Conservation (phyloP, 371 early-diverging fungal species). For the Dichotomocladium elegans region DNA sequence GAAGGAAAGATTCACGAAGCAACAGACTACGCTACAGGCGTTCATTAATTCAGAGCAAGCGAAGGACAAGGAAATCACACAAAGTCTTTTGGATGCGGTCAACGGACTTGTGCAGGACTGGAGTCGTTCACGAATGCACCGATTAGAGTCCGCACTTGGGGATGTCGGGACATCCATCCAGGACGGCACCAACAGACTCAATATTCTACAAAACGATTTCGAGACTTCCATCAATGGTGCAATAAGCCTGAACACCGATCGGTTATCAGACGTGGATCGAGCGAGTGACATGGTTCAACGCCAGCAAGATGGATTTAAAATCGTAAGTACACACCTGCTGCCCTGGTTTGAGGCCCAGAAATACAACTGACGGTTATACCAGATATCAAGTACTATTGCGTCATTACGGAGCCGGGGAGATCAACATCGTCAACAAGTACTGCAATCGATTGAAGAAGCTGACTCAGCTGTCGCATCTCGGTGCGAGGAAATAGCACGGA, state of each 20-base stretch:
- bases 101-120: conserved; percentile 3
- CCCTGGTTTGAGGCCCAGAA: background rate
- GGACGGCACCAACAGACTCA: background rate
- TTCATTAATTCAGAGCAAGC: background rate
- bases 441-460: background rate
- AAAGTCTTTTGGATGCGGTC: conserved; percentile 1
- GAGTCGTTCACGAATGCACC: conserved; percentile 4
- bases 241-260: background rate
- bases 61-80: background rate
- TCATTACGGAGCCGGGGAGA: background rate
- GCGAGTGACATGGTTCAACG: background rate
- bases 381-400: background rate
- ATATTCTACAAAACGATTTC: background rate
- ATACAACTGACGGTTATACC: background rate
- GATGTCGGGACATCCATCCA: background rate
- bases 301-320: background rate
- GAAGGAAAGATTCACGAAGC: background rate
- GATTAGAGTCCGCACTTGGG: background rate
- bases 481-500: background rate
- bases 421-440: background rate
- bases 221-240: background rate
- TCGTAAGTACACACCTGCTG: background rate
- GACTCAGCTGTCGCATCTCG: background rate
- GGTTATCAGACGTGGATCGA: background rate
- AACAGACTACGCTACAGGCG: background rate